Evolutionary conservation across 805 yeast genomes (phyloP).

Genomic region (Kodamaea neixiangensis): DNA sequence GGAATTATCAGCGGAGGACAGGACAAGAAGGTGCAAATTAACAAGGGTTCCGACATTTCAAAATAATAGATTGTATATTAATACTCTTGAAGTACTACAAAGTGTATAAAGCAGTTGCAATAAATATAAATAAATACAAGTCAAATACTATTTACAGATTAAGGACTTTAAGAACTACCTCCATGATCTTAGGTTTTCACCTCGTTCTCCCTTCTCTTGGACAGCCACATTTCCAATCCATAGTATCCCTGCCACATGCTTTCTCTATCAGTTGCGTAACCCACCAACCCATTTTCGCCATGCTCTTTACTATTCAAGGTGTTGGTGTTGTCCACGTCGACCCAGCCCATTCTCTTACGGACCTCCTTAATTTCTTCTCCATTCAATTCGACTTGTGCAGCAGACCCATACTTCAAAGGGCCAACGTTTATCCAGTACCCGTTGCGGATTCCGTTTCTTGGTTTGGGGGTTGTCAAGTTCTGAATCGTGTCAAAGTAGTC

Average conservation of each 20-base stretch:
- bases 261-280: slow-evolving; percentile 64
- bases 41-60: slow-evolving; percentile 35
- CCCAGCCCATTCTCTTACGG: slow-evolving; percentile 66
- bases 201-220: slow-evolving; percentile 33
- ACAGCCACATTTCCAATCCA: slow-evolving; percentile 62
- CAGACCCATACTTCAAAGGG: slow-evolving; percentile 89
- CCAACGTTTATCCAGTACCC: slow-evolving; percentile 90
- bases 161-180: background rate
- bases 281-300: slow-evolving; percentile 41
- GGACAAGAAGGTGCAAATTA: slow-evolving; percentile 90
- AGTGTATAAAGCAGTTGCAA: too few relatives aligned
- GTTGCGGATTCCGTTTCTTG: slow-evolving; percentile 27
- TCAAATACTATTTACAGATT: background rate
- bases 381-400: slow-evolving; percentile 73
- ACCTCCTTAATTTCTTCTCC: slow-evolving; percentile 65
- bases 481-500: slow-evolving; percentile 71
- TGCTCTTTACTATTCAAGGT: slow-evolving; percentile 14
- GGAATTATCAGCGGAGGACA: slow-evolving; percentile 94
- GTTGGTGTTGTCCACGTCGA: slow-evolving; percentile 19
- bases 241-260: slow-evolving; percentile 81
- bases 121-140: too few relatives aligned
- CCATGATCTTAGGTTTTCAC: background rate
- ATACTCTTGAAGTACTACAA: too few relatives aligned
- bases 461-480: slow-evolving; percentile 34
- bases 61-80: background rate